These are phyloP conservation scores for Lactuca sativa DNA, from an alignment of 129 eudicot genomes.

Conservation along the genomic window DNA sequence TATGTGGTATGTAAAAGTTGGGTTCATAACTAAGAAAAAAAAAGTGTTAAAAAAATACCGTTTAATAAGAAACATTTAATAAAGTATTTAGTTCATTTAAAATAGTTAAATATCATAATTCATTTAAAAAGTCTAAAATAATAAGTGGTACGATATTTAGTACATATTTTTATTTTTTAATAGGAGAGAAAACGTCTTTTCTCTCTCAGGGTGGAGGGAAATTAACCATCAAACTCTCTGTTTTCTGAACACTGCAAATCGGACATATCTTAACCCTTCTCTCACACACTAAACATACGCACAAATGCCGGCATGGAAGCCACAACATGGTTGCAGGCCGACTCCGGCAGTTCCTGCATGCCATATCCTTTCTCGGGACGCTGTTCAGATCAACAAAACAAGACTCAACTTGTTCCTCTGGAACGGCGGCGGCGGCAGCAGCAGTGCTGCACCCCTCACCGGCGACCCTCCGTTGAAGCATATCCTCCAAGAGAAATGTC, in stretches of 20 bases:
- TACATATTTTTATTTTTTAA: too few species aligned
- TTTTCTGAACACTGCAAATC: slow-evolving; percentile 16
- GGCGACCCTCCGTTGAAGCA: slow-evolving; percentile 2
- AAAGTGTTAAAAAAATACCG: too few species aligned
- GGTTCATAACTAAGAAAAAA: too few species aligned
- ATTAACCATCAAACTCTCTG: slow-evolving; percentile 22
- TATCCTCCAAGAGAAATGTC: slow-evolving; percentile 16
- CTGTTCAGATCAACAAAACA: slow-evolving; percentile 26
- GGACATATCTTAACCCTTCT: slow-evolving; percentile 24
- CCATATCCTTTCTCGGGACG: slow-evolving; percentile 4
- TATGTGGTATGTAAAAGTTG: too few species aligned
- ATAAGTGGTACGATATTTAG: too few species aligned
- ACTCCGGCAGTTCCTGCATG: slow-evolving; percentile 26
- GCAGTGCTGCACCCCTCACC: background rate
- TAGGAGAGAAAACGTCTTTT: background rate
- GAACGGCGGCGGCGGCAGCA: background rate
- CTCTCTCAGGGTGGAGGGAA: background rate
- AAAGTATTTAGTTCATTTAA: too few species aligned
- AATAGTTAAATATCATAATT: too few species aligned
- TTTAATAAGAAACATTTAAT: too few species aligned
- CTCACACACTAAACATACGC: slow-evolving; percentile 37
- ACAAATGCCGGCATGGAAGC: slow-evolving; percentile 37
- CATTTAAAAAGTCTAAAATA: too few species aligned
- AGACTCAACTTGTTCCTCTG: slow-evolving; percentile 26
- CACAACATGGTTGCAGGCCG: slow-evolving; percentile 36